Evolutionary conservation across 176 grass and related monocot genomes (phyloP), one percentile per base, ranked within the genome.

Genomic region (Poa pratensis): DNA sequence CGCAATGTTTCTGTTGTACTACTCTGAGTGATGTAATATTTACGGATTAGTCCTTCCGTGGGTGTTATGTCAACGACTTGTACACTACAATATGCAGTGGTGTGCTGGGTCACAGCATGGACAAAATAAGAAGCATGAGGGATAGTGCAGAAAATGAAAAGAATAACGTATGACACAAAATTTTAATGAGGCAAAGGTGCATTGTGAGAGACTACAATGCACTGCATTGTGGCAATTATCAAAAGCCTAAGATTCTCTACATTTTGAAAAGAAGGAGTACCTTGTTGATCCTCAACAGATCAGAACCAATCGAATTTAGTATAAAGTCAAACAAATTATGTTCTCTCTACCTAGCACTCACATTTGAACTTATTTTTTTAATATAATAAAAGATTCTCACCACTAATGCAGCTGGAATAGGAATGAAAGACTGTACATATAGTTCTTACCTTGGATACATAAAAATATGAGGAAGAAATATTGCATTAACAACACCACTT

Each of bases 401-500:
- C 65, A 39, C 65, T 69, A 39, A 39, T 39, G 65, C 32, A 39
- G 65, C 65, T 69, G 65, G 65, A 69, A 39, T 7, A 69, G 32
- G 65, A 69, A 69, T 20, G 17, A 9, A 9, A 17, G 8, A 67
- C 7, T 69, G 16, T 20, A 69, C 19, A 32, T 39, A 69, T 19
- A 69, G 7, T 9, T 39, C 57, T 66, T 73, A 73, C 81, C 77
- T 95, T 7, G 95, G 95, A 79, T 87, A 50, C 24, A 98, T 81
- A 85, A 98, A 98, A 24, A 98, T 90, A n/a, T 92, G 32, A 37
- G 95, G 89, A 85, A 98, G 88, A 69, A 98, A 76, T 64, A 70
- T 73, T 49, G 95, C 92, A 90, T 95, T 93, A 62, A 89, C 93
- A 73, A 92, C 92, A 50, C 85, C 93, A 87, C 95, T 98, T 95